These are phyloP conservation scores for Otatea glauca DNA, from an alignment of 176 grass and related monocot species.

Conservation along the genomic window DNA sequence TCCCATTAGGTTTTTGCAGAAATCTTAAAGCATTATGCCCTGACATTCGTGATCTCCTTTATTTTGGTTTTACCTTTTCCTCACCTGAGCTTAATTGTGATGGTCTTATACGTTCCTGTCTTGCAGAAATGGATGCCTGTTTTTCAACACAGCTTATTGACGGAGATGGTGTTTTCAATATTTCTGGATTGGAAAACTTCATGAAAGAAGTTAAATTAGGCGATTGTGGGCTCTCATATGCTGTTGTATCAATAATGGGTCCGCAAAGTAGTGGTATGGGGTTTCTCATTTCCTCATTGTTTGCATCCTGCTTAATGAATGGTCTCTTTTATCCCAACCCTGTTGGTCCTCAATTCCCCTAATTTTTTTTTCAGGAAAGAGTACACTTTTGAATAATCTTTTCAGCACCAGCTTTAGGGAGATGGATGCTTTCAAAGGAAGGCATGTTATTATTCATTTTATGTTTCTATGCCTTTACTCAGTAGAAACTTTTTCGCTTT, in stretches of 20 bases:
- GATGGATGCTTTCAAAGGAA: slow-evolving; percentile 98
- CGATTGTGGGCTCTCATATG: slow-evolving; percentile 91
- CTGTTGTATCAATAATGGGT: slow-evolving; percentile 98
- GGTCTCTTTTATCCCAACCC: background rate
- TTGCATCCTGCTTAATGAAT: slow-evolving; percentile 17
- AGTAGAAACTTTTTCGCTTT: background rate
- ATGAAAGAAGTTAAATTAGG: slow-evolving; percentile 76
- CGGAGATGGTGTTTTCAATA: slow-evolving; percentile 86
- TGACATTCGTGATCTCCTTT: background rate
- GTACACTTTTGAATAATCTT: slow-evolving; percentile 97
- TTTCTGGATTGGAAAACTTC: slow-evolving; percentile 70
- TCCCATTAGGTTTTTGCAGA: background rate
- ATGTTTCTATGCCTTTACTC: slow-evolving; percentile 37
- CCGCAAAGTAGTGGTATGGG: slow-evolving; percentile 96
- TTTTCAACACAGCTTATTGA: slow-evolving; percentile 84
- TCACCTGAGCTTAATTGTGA: slow-evolving; percentile 22
- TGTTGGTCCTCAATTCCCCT: background rate
- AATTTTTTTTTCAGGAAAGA: slow-evolving; percentile 70
- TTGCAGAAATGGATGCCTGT: slow-evolving; percentile 77
- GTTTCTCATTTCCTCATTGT: slow-evolving; percentile 25
- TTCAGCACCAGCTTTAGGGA: slow-evolving; percentile 93
- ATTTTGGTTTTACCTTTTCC: background rate
- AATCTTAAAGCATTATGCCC: background rate
- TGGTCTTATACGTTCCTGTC: slow-evolving; percentile 25
- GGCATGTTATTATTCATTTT: slow-evolving; percentile 54